Evolutionary conservation across 2,329 filamentous ascomycete species (phyloP).

Genomic region (Sodiomyces alkalinus): DNA sequence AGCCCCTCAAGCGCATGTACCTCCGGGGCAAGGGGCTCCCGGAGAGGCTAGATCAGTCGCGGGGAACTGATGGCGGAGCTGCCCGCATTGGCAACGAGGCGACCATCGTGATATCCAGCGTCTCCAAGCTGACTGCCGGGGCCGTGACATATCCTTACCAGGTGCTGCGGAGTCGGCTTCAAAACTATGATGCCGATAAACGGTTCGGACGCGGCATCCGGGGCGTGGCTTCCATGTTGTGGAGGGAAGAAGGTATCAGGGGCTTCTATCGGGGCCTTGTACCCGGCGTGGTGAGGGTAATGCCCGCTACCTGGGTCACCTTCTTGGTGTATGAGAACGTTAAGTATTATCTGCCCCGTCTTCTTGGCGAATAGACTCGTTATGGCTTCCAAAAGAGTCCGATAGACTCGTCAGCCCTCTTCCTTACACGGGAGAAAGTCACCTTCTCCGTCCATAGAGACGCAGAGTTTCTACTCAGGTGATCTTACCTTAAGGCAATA

Average conservation of each 20-base stretch:
- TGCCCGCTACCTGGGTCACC: conserved; percentile 91
- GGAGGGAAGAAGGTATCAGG: conserved; percentile 59
- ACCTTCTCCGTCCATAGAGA: too few species aligned
- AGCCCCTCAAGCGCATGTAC: conserved; percentile 46
- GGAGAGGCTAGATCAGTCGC: neutral
- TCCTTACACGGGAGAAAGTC: too few species aligned
- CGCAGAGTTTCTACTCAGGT: too few species aligned
- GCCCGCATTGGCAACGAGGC: conserved; percentile 51
- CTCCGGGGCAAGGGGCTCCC: conserved; percentile 18
- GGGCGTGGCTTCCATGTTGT: conserved; percentile 62
- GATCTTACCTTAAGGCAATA: too few species aligned
- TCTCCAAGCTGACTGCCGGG: conserved; percentile 79
- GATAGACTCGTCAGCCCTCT: neutral
- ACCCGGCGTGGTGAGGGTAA: conserved; percentile 76
- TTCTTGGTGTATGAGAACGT: conserved; percentile 96
- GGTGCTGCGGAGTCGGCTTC: conserved; percentile 73
- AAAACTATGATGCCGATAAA: conserved; percentile 71
- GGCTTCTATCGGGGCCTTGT: conserved; percentile 89
- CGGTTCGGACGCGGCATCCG: conserved; percentile 54
- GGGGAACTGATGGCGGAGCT: too few species aligned
- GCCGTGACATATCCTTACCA: conserved; percentile 89
- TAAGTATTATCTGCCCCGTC: conserved; percentile 49
- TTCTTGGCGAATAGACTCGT: neutral
- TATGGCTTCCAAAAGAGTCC: neutral
- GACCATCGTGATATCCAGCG: conserved; percentile 64